Base-by-base conservation (phyloP, 441 rosid genomes). In the Adansonia rubrostipa region DNA sequence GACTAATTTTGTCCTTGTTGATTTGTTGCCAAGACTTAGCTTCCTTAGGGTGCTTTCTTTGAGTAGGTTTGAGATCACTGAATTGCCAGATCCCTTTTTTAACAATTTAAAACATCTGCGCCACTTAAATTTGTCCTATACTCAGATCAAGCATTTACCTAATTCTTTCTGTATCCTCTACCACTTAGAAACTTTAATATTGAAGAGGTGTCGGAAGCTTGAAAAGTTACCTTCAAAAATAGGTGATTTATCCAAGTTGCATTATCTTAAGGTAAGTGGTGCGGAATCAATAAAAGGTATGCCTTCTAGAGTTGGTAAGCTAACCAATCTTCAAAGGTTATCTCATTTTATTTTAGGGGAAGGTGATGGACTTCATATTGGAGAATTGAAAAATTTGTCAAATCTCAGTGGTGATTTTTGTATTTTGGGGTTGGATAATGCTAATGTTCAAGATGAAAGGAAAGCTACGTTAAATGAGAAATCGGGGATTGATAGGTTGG, bases 311-410 rank as follows among this genome's bases (percentile, higher is more conserved):
- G 15, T 76, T n/a, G 50, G 62, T n/a, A 40, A 76, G 3, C 57
- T 76, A 36, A 66, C 11, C 14, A 50, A 19, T 2, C 73, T 66
- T 40, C n/a, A 22, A 20, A 65, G 24, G 9, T 66, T 65, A 22
- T 40, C 73, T 19, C 0, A 22, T 9, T 81, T 81, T 67, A 42
- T 77, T 7, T 20, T 81, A 10, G 76, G 72, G 0, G 47, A 42
- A 28, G 72, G 51, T 22, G 17, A 22, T 69, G 70, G 75, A 14
- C 36, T 9, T 47, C 45, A 17, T 24, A 5, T 78, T 10, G 24
- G 17, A 42, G 81, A 68, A 15, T 10, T 82, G 79, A 60, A 24
- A 28, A 14, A 61, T 60, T 66, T 78, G 47, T 40, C 47, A 9
- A 40, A 57, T 44, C 65, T 81, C 13, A 28, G 19, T 0, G 33